Conservation (phyloP, 352 stramenopile species). For the Phytophthora europaea region DNA sequence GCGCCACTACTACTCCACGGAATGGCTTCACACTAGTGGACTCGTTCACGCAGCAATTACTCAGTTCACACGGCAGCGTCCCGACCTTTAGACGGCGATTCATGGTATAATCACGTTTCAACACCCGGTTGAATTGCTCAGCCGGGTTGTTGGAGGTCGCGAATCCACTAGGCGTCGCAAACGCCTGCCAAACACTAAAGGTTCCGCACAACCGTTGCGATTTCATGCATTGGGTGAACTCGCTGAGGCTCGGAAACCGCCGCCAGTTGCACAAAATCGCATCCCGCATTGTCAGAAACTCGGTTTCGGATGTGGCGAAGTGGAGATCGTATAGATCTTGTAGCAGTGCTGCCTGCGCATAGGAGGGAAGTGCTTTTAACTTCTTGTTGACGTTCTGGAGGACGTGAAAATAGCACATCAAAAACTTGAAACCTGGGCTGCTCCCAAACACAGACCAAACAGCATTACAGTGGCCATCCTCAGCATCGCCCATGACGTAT, state of each 20-base stretch:
- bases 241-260: too few relatives aligned
- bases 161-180: constrained; percentile 15
- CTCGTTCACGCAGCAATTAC: background rate
- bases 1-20: background rate
- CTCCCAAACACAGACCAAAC: background rate
- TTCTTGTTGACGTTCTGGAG: constrained; percentile 36
- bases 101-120: constrained; percentile 39
- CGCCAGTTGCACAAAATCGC: background rate
- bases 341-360: background rate
- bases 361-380: background rate
- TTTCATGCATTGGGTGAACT: background rate
- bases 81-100: constrained; percentile 3
- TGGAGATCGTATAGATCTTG: constrained; percentile 36
- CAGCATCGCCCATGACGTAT: constrained; percentile 9
- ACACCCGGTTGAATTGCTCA: constrained; percentile 32
- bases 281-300: background rate
- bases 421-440: constrained; percentile 6
- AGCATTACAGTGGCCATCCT: constrained; percentile 6
- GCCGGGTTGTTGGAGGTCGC: constrained; percentile 39
- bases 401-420: constrained; percentile 48
- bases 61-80: background rate
- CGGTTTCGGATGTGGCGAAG: background rate
- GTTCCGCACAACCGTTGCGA: constrained; percentile 1
- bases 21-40: background rate
- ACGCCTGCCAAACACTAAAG: constrained; percentile 18